Evolutionary conservation across 257 asterid genomes (phyloP), one percentile per base, ranked within the genome.

Genomic region (Vinca minor): DNA sequence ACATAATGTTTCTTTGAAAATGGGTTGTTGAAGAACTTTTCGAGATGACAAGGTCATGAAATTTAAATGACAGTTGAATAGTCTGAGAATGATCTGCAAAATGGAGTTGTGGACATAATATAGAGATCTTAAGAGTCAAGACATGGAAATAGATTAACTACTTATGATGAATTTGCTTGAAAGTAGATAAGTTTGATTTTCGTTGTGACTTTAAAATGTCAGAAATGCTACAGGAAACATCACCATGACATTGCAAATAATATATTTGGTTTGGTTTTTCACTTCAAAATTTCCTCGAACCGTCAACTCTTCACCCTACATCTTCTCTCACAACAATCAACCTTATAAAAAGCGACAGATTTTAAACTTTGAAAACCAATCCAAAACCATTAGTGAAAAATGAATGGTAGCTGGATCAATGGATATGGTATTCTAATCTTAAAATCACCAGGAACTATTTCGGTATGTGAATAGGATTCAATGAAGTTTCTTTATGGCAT

Each of bases 171-270:
- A 42, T 42, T 1, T 13, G 18, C n/a, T 42, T 11, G 47, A 3
- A 13, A 42, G 47, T 42, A 1, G 47, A 12, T 2, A 34, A 34
- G 38, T 4, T 0, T 42, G 17, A 34, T 34, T 34, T 34, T 3
- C 38, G 3, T 34, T 34, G 38, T 84, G 3, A 34, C 38, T 34
- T 7, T 34, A 34, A 7, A 34, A 34, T 34, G 38, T 2, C 7
- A 34, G 38, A 7, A 34, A 3, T 34, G 38, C 38, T 34, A 34
- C 4, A 34, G 38, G 7, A 34, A 34, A 34, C 38, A 34, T 91
- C 4, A 34, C 7, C 38, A 34, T 34, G 38, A 2, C 38, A 34
- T 91, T 84, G n/a, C n/a, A n/a, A n/a, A n/a, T 34, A 7, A 2
- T 34, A 7, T 34, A 34, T 34, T 34, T 34, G 38, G 38, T 2